Conservation (phyloP, 768 basidiomycete species). For the Naganishia friedmannii region DNA sequence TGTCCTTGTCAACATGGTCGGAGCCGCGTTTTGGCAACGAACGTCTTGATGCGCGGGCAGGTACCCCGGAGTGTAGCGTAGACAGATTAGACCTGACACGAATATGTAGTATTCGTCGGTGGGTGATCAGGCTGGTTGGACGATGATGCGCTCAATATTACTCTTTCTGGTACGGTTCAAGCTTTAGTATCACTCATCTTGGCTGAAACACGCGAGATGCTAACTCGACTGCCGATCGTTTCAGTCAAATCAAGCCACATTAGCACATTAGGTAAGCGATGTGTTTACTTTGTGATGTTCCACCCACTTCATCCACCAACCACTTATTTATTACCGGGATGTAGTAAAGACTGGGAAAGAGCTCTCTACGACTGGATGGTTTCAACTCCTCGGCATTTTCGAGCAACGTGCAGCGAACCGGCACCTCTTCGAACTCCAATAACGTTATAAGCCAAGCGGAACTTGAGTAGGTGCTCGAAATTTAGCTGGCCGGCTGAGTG, state of each 20-base stretch:
- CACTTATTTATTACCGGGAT: too few relatives aligned
- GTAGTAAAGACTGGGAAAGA: not conserved
- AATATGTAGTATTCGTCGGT: not conserved
- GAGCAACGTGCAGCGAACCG: too few relatives aligned
- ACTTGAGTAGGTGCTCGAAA: not conserved
- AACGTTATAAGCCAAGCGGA: not conserved
- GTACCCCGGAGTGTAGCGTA: not conserved
- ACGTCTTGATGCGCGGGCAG: not conserved
- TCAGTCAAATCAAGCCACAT: too few relatives aligned
- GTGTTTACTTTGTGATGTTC: not conserved
- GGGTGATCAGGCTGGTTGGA: not conserved
- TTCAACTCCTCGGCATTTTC: too few relatives aligned
- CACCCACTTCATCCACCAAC: too few relatives aligned
- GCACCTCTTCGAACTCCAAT: too few relatives aligned
- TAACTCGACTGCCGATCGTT: not conserved
- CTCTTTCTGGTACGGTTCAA: conserved; percentile 7
- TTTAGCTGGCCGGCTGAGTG: not conserved
- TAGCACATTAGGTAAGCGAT: conserved; percentile 9
- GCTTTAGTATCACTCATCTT: conserved; percentile 4
- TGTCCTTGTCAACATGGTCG: not conserved
- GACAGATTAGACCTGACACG: not conserved
- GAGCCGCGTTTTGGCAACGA: not conserved
- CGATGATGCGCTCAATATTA: not conserved
- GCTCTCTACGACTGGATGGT: not conserved
- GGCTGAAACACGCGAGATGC: not conserved